phyloP scores from a whole-genome alignment of 192 early-diverging fungal genomes.

The Lunasporangiospora selenospora region DNA sequence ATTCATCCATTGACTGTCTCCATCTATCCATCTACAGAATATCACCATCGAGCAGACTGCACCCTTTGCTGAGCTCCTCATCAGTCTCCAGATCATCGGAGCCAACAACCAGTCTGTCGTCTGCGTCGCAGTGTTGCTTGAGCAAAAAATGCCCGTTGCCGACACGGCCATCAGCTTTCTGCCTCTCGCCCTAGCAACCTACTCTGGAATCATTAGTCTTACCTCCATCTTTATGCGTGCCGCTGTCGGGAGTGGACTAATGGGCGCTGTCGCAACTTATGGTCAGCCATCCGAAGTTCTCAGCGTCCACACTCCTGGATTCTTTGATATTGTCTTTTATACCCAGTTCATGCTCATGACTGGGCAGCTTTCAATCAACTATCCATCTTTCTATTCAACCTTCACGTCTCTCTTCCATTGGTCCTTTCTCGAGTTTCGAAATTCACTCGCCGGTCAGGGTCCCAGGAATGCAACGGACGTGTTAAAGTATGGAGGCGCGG shows the following conservation, averaged over 20 bases:
- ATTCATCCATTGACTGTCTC: too few species aligned
- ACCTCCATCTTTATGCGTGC: constrained; percentile 31
- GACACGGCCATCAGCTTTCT: constrained; percentile 29
- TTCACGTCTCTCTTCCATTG: constrained; percentile 58
- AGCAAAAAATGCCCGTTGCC: constrained; percentile 17
- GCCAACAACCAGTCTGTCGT: constrained; percentile 13
- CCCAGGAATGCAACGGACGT: constrained; percentile 34
- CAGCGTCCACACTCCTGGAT: constrained; percentile 54
- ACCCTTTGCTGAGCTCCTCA: constrained; percentile 37
- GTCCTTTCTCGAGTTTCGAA: constrained; percentile 48
- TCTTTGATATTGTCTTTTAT: constrained; percentile 60
- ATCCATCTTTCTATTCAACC: constrained; percentile 53
- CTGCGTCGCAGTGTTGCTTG: constrained; percentile 28
- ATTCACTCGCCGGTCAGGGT: constrained; percentile 35
- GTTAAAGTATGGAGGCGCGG: constrained; percentile 32
- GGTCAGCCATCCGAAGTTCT: constrained; percentile 26
- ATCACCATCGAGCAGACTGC: constrained; percentile 16
- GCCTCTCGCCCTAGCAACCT: constrained; percentile 26
- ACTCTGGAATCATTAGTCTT: constrained; percentile 23
- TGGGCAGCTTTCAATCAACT: constrained; percentile 53
- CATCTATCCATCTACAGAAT: constrained; percentile 7
- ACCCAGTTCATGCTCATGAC: constrained; percentile 56
- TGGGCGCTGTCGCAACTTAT: constrained; percentile 30
- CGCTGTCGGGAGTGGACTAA: constrained; percentile 14
- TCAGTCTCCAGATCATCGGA: constrained; percentile 17